phyloP scores from a whole-genome alignment of 2,329 filamentous ascomycete genomes.

The Fusarium phyllophilum region DNA sequence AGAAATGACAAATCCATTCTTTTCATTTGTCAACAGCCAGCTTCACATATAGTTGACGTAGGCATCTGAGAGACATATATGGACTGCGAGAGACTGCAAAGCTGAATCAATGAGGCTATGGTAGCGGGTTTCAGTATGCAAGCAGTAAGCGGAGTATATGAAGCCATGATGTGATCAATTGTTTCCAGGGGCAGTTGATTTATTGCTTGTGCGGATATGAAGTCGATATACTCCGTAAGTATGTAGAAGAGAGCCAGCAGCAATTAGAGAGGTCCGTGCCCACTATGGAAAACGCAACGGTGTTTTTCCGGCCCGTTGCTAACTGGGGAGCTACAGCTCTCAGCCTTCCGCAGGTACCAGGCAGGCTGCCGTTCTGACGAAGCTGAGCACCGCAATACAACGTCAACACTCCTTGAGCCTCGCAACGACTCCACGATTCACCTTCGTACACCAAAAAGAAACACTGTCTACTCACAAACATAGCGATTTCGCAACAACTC shows the following conservation, averaged over 20 bases:
- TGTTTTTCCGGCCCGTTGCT: conserved; percentile 44
- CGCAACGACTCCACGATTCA: conserved; percentile 26
- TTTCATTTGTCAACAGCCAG: neutral
- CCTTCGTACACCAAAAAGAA: conserved; percentile 17
- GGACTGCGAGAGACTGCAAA: neutral
- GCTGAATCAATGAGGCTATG: neutral
- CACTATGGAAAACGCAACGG: conserved; percentile 34
- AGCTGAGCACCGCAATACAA: conserved; percentile 47
- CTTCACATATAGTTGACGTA: neutral
- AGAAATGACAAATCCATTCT: neutral
- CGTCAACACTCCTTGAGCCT: conserved; percentile 38
- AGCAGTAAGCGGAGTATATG: neutral
- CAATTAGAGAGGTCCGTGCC: neutral
- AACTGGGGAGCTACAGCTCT: conserved; percentile 46
- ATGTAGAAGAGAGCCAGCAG: neutral
- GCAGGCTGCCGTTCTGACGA: conserved; percentile 55
- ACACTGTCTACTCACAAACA: neutral
- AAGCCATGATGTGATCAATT: neutral
- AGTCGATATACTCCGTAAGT: neutral
- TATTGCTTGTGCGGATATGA: neutral
- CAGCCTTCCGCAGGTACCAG: conserved; percentile 43
- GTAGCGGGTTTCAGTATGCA: neutral
- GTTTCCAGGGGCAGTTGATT: neutral
- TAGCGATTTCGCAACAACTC: neutral
- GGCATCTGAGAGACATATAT: neutral